Evolutionary conservation across 768 basidiomycete species (phyloP), one percentile per base, ranked within the genome.

Genomic region (Cyathus striatus): DNA sequence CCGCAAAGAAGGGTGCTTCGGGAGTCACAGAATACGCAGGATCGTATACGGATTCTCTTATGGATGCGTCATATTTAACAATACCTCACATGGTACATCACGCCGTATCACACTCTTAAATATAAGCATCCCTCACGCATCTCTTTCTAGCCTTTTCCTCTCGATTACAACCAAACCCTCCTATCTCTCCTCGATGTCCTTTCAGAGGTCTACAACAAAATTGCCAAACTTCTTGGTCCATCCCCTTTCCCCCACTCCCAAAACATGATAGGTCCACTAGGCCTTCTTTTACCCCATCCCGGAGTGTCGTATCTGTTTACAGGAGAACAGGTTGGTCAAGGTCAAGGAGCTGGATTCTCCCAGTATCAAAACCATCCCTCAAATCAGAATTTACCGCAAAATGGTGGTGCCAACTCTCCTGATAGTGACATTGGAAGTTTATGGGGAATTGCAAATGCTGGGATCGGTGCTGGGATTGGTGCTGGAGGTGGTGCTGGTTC

Each of bases 141-240:
- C 45, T 42, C 40, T 20, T 42, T 7, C 40, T 41, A 92, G 90
- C 86, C 91, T n/a, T 94, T 93, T 63, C 69, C 83, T 2, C 61
- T 94, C 42, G 91, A 94, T 61, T 94, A 95, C 57, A 84, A 89
- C 50, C 86, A 94, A 63, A 88, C 87, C 7, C 77, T 93, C 25
- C 78, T 91, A 41, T 90, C 91, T 24, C 79, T 92, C 21, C 81
- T 92, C 41, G 92, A 94, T 57, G 86, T 94, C 38, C 75, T 94
- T 30, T 87, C 88, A 14, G 90, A 92, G 56, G 80, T 90, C 23
- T 95, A 94, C 68, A 82, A 87, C 63, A 91, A 90, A 62, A 85
- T 95, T 30, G 77, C 78, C 6, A 81, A 81, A 55, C 78, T 90
- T 40, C 80, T 95, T 18, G 90, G 90, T 0, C 85, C 90, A 3